phyloP scores from a whole-genome alignment of 108 stramenopile genomes.

The Nannochloropsis salina region DNA sequence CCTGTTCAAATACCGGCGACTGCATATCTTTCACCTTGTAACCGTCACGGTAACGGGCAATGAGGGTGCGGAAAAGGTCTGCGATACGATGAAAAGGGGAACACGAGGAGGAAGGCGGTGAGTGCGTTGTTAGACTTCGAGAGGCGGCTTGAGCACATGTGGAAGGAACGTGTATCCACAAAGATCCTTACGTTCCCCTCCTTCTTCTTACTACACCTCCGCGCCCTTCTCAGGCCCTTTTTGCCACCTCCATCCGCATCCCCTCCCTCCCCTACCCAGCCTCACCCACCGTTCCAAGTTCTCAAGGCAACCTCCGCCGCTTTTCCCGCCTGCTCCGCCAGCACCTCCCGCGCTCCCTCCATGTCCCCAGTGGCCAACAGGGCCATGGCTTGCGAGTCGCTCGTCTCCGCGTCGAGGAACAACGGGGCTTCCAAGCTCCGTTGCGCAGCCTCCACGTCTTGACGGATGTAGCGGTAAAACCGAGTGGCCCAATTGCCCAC shows the following conservation, averaged over 20 bases:
- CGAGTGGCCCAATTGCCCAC: slow-evolving; percentile 51
- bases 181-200: no score
- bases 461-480: slow-evolving; percentile 34
- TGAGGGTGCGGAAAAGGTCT: slow-evolving; percentile 26
- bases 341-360: slow-evolving; percentile 23
- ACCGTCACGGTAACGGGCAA: slow-evolving; percentile 48
- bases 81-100: background rate
- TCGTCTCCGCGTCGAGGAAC: slow-evolving; percentile 25
- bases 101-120: background rate
- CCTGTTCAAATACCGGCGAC: slow-evolving; percentile 38
- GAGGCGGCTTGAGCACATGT: no score
- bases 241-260: no score
- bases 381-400: slow-evolving; percentile 22
- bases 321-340: slow-evolving; percentile 27
- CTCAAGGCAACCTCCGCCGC: slow-evolving; percentile 29
- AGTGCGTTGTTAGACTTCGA: no score
- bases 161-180: no score
- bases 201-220: no score
- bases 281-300: slow-evolving; percentile 24
- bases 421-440: slow-evolving; percentile 33
- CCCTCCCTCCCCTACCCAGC: no score
- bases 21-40: slow-evolving; percentile 40
- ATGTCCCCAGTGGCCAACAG: slow-evolving; percentile 23
- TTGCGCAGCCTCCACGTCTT: slow-evolving; percentile 31
- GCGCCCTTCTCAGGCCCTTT: no score